Conservation (phyloP, 2,329 filamentous ascomycete species). For the Thelonectria olida region DNA sequence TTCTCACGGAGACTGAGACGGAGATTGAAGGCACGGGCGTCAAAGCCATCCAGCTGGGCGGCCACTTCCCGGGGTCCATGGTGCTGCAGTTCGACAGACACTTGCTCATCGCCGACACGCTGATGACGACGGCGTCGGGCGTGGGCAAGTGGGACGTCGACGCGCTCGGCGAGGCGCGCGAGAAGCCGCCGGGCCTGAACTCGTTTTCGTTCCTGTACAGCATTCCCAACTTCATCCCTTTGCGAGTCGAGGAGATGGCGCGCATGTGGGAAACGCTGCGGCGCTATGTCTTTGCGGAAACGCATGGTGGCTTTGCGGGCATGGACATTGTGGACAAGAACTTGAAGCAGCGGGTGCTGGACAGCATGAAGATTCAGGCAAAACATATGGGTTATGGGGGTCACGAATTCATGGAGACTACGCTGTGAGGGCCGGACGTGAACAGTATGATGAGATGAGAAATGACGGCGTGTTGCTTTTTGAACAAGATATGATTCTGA, state of each 20-base stretch:
- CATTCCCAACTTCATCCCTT: conserved; percentile 78
- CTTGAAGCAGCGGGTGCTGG: conserved; percentile 72
- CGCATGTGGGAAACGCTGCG: conserved; percentile 76
- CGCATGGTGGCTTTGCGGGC: conserved; percentile 73
- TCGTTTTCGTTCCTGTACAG: conserved; percentile 80
- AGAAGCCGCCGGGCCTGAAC: conserved; percentile 55
- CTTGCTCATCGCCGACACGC: conserved; percentile 80
- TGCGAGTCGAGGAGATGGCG: conserved; percentile 69
- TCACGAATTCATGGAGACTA: conserved; percentile 50
- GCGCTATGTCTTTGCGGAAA: conserved; percentile 68
- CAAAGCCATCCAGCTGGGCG: conserved; percentile 74
- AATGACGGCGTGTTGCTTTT: not conserved
- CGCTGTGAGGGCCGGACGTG: conserved; percentile 19
- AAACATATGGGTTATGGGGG: conserved; percentile 56
- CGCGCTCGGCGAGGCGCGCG: conserved; percentile 45
- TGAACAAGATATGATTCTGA: not conserved
- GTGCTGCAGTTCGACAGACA: conserved; percentile 69
- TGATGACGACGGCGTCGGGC: conserved; percentile 74
- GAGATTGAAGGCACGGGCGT: conserved; percentile 58
- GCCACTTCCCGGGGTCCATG: conserved; percentile 81
- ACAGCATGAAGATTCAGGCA: conserved; percentile 81
- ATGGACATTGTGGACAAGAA: conserved; percentile 66
- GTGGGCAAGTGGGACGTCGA: conserved; percentile 56
- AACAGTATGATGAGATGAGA: not conserved
- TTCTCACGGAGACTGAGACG: conserved; percentile 56